Evolutionary conservation across 257 asterid genomes (phyloP), one percentile per base, ranked within the genome.

Genomic region (Solanum bulbocastanum): DNA sequence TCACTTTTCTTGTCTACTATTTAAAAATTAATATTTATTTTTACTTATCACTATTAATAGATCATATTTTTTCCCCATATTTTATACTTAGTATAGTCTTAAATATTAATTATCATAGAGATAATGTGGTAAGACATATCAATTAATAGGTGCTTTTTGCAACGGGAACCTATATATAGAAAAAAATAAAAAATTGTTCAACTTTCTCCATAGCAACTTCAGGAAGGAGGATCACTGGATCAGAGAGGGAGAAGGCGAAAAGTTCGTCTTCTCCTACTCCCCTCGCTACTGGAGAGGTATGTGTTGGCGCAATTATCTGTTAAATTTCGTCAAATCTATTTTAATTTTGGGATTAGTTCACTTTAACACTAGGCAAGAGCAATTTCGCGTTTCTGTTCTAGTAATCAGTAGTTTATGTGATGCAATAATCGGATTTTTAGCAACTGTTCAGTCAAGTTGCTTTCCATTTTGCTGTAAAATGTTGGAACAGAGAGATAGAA

Each of bases 271-370:
- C 96, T 60, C 89, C 98, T 71, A 89, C 96, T 83, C 96, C 98
- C 16, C 91, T 92, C 87, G 85, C 88, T 96, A 93, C 93, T 96
- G 99, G 99, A 94, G 93, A 94, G 99, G 98, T 95, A 87, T 23
- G 12, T 73, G 25, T 62, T 65, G 15, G 20, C 44, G 37, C 68
- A 58, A 8, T 58, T 58, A 58, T 60, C 65, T 49, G 52, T 58
- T 32, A 60, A 84, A 10, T 33, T 35, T 84, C 58, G 23, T 33
- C 10, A 52, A 84, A 36, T 60, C 2, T 58, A 13, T 36, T 7
- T 10, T 22, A 84, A n/a, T 60, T 16, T 52, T 27, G 35, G 62
- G 33, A 39, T 14, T 13, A 32, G 72, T 52, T n/a, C 12, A 84
- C 74, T 65, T 84, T n/a, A 36, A 30, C 33, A 84, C 25, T 36